These are phyloP conservation scores for Stachybotrys echinatus DNA, from an alignment of 2,329 filamentous ascomycete species.

Conservation along the genomic window DNA sequence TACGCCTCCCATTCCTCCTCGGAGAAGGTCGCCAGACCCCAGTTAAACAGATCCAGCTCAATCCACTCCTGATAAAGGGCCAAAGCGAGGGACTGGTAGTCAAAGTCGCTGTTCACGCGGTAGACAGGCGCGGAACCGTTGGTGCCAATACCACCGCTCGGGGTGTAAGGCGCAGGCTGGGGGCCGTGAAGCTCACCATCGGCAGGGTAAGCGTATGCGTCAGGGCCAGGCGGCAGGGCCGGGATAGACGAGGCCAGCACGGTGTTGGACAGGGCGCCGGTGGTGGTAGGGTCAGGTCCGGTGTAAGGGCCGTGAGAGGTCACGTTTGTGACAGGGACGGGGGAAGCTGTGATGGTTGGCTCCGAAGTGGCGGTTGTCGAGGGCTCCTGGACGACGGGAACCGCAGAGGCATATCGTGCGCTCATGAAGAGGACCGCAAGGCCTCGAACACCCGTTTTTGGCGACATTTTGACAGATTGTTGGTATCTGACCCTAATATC, in stretches of 20 bases:
- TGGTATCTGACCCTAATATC: neutral
- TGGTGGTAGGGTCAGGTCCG: slow-evolving; percentile 60
- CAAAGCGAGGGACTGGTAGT: slow-evolving; percentile 71
- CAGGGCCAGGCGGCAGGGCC: slow-evolving; percentile 50
- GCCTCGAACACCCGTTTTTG: neutral
- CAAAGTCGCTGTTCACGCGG: slow-evolving; percentile 74
- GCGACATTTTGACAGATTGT: neutral
- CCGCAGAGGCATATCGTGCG: slow-evolving; percentile 13
- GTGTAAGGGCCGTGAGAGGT: slow-evolving; percentile 65
- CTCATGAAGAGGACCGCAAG: slow-evolving; percentile 5
- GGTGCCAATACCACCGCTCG: slow-evolving; percentile 68
- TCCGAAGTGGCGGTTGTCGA: slow-evolving; percentile 27
- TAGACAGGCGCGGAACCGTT: slow-evolving; percentile 75
- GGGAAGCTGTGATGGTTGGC: slow-evolving; percentile 16
- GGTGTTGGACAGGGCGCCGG: slow-evolving; percentile 59
- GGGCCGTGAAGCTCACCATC: slow-evolving; percentile 64
- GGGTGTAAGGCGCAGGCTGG: slow-evolving; percentile 67
- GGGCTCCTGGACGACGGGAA: slow-evolving; percentile 27
- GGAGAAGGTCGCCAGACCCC: slow-evolving; percentile 65
- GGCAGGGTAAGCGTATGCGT: slow-evolving; percentile 64
- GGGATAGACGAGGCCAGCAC: slow-evolving; percentile 54
- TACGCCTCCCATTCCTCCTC: slow-evolving; percentile 63
- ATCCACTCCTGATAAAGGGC: slow-evolving; percentile 81
- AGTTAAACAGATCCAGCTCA: slow-evolving; percentile 77
- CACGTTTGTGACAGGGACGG: slow-evolving; percentile 43